Conservation (phyloP, 2,329 filamentous ascomycete genomes). For the Ambrosiella xylebori region DNA sequence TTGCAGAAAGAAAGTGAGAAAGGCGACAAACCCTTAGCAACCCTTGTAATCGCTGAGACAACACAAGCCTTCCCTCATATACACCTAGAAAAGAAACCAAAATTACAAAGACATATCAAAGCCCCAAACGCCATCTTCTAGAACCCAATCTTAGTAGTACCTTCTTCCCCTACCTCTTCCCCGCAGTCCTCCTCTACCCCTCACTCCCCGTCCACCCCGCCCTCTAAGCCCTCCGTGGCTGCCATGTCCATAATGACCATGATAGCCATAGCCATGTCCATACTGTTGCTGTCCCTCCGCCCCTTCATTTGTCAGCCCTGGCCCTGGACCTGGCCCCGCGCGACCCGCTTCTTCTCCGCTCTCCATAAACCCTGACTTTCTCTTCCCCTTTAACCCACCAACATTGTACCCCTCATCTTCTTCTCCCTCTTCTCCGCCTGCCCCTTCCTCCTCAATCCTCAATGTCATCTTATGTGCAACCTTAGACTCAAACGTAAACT, state of each 20-base stretch:
- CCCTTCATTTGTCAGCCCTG: constrained; percentile 16
- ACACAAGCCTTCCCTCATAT: background rate
- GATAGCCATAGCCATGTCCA: constrained; percentile 14
- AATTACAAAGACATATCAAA: background rate
- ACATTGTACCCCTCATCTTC: constrained; percentile 48
- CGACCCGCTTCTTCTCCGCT: constrained; percentile 17
- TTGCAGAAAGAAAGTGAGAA: no score
- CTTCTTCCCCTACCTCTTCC: no score
- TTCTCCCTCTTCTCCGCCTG: constrained; percentile 36
- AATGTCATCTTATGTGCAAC: constrained; percentile 78
- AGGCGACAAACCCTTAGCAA: no score
- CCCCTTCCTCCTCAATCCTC: constrained; percentile 57
- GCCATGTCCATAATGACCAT: constrained; percentile 25
- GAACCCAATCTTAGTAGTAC: background rate
- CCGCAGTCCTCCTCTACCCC: background rate
- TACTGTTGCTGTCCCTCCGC: background rate
- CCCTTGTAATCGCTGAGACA: background rate
- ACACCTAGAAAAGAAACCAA: background rate
- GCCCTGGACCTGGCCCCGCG: constrained; percentile 28
- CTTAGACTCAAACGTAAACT: constrained; percentile 61
- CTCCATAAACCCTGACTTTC: constrained; percentile 22
- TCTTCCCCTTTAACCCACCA: constrained; percentile 41
- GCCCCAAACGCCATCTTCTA: background rate
- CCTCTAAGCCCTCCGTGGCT: constrained; percentile 20
- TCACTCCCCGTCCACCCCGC: background rate